These are phyloP conservation scores for Aspergillus sparsus DNA, from an alignment of 495 filamentous ascomycete genomes.

Conservation along the genomic window DNA sequence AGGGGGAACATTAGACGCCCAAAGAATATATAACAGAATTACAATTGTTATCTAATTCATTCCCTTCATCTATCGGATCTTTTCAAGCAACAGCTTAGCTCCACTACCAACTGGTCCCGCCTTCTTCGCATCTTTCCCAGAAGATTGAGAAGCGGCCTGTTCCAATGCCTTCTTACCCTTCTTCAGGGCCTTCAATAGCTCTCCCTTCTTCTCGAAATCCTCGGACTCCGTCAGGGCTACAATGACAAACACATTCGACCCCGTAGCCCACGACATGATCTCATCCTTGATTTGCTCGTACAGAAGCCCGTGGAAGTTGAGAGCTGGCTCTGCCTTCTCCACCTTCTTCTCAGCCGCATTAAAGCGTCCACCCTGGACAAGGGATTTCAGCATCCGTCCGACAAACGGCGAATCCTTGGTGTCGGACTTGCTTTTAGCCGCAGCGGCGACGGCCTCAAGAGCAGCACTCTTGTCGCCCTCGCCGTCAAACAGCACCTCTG, in stretches of 20 bases:
- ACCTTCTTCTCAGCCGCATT: constrained; percentile 68
- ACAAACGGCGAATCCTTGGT: constrained; percentile 59
- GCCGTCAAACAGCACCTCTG: constrained; percentile 77
- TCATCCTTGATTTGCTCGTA: constrained; percentile 75
- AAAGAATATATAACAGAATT: background rate
- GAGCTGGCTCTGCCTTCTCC: constrained; percentile 68
- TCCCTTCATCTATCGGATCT: constrained; percentile 32
- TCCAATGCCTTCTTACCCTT: constrained; percentile 55
- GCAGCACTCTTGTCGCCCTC: constrained; percentile 70
- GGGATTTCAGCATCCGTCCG: constrained; percentile 84
- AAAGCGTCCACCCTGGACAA: constrained; percentile 84
- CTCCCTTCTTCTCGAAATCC: constrained; percentile 67
- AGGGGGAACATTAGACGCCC: constrained; percentile 13
- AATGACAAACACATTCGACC: constrained; percentile 78
- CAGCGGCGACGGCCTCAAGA: constrained; percentile 67
- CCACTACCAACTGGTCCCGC: constrained; percentile 43
- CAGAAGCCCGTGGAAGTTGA: constrained; percentile 75
- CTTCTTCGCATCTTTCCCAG: constrained; percentile 41
- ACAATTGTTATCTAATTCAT: constrained; percentile 4
- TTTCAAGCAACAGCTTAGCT: constrained; percentile 47
- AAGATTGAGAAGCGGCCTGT: constrained; percentile 43
- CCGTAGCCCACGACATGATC: constrained; percentile 82
- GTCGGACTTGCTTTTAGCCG: constrained; percentile 64
- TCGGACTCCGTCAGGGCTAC: constrained; percentile 76
- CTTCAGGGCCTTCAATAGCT: constrained; percentile 65